These are phyloP conservation scores for Aspergillus carbonarius DNA, from an alignment of 2,329 filamentous ascomycete genomes.

Conservation along the genomic window DNA sequence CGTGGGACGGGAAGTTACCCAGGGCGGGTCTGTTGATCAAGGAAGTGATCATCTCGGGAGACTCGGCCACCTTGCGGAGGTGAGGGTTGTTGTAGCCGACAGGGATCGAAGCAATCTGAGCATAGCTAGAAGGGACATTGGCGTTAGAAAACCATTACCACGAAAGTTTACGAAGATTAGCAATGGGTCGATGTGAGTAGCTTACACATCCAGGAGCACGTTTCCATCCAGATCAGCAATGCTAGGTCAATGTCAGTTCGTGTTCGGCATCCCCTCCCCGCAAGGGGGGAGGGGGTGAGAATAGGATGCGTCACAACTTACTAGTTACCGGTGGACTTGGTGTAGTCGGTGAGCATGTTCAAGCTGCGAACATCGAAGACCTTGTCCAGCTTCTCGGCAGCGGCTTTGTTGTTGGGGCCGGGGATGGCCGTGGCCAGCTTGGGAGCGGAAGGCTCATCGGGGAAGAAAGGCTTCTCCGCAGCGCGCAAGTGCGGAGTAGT, in stretches of 20 bases:
- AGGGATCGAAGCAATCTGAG: conserved; percentile 90
- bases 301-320: conserved; percentile 28
- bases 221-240: conserved; percentile 54
- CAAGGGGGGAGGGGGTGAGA: not conserved
- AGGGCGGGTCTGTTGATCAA: conserved; percentile 87
- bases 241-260: conserved; percentile 28
- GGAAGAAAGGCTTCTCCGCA: conserved; percentile 53
- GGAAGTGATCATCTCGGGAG: conserved; percentile 74
- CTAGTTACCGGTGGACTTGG: conserved; percentile 77
- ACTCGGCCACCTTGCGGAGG: conserved; percentile 67
- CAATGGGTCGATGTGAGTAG: not conserved
- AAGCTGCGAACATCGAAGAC: conserved; percentile 84
- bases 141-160: conserved; percentile 4
- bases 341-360: conserved; percentile 79
- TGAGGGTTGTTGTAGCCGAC: conserved; percentile 88
- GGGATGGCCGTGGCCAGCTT: conserved; percentile 63
- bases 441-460: conserved; percentile 59
- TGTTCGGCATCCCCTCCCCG: not conserved
- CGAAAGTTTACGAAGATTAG: not conserved
- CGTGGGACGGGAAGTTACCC: conserved; percentile 83
- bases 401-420: conserved; percentile 70
- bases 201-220: conserved; percentile 52
- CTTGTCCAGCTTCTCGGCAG: conserved; percentile 68
- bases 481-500: conserved; percentile 37
- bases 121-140: conserved; percentile 59